Evolutionary conservation across 768 basidiomycete species (phyloP), one percentile per base, ranked within the genome.

Genomic region (Cyathus striatus): DNA sequence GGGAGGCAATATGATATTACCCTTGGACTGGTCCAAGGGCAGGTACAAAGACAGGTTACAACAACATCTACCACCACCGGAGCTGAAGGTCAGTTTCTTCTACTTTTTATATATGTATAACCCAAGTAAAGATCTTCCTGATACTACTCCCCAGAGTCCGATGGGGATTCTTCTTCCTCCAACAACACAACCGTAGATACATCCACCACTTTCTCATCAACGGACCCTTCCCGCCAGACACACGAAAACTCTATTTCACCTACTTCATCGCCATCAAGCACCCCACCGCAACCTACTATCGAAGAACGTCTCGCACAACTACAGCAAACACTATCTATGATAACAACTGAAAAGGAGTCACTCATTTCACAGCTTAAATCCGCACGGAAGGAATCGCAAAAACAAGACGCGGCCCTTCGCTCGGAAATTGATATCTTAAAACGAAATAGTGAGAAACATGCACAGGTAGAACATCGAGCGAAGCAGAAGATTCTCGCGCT

Each of bases 1-100:
- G 88, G 88, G 2, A 76, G 88, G 43, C 87, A 90, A 57, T 96
- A 96, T 53, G 91, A 96, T 54, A 82, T 96, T 40, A 88, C 92
- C 54, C 68, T 96, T 9, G 83, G 76, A 2, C 73, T 94, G 23
- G 78, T 83, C 6, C 79, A 79, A 6, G 82, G 79, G 20, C 69
- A 77, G 49, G 61, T 55, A 35, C 68, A 77, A 27, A 74, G 72
- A 42, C 81, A 84, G 53, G 79, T 92, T 46, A 79, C 78, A 0
- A 87, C 4, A 32, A 32, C 16, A 32, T 32, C 4, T 16, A 32
- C 16, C 30, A 32, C 30, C 30, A 32, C 12, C 13, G 12, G 12
- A 32, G 16, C 86, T 0, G 82, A 83, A 58, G 75, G 74, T 76
- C 53, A 42, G 70, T 39, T 46, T 30, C 40, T 50, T 48, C 41